Evolutionary conservation across 1,284 basidiomycete species (phyloP).

Genomic region (Marasmius tenuissimus): DNA sequence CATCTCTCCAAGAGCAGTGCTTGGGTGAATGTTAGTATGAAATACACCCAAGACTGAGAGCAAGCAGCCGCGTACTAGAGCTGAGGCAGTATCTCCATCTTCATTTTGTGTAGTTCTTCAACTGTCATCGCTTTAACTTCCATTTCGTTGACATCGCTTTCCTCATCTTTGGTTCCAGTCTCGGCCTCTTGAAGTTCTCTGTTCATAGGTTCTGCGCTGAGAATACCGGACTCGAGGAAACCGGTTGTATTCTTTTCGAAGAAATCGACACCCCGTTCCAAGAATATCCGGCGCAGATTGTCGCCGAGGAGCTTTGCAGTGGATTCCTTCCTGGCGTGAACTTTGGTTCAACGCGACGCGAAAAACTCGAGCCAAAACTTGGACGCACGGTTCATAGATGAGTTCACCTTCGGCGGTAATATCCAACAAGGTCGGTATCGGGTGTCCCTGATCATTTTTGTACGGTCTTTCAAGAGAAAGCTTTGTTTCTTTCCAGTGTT

Average conservation of each 20-base stretch:
- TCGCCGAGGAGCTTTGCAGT: slow-evolving; percentile 54
- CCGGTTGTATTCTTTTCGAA: slow-evolving; percentile 56
- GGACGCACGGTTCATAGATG: slow-evolving; percentile 65
- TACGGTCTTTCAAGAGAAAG: slow-evolving; percentile 76
- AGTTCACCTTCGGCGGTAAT: slow-evolving; percentile 68
- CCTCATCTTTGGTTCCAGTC: slow-evolving; percentile 24
- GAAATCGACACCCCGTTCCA: slow-evolving; percentile 72
- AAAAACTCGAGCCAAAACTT: slow-evolving; percentile 12
- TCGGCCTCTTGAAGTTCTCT: slow-evolving; percentile 19
- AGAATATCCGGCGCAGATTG: slow-evolving; percentile 67
- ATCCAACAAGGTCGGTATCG: slow-evolving; percentile 63
- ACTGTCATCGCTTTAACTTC: slow-evolving; percentile 56
- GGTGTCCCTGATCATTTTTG: slow-evolving; percentile 68
- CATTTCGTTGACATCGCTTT: slow-evolving; percentile 28
- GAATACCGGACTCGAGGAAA: slow-evolving; percentile 19
- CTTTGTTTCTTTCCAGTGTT: slow-evolving; percentile 54
- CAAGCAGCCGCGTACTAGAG: slow-evolving; percentile 53
- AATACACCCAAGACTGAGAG: slow-evolving; percentile 6
- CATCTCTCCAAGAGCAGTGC: slow-evolving; percentile 77
- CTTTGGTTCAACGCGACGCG: slow-evolving; percentile 16
- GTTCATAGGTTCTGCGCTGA: slow-evolving; percentile 22
- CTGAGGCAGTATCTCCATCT: slow-evolving; percentile 65
- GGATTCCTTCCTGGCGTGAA: slow-evolving; percentile 47
- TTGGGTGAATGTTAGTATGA: slow-evolving; percentile 29
- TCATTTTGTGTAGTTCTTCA: slow-evolving; percentile 75